Evolutionary conservation across 805 yeast species (phyloP), one percentile per base, ranked within the genome.

Genomic region (Ogataea corticis): DNA sequence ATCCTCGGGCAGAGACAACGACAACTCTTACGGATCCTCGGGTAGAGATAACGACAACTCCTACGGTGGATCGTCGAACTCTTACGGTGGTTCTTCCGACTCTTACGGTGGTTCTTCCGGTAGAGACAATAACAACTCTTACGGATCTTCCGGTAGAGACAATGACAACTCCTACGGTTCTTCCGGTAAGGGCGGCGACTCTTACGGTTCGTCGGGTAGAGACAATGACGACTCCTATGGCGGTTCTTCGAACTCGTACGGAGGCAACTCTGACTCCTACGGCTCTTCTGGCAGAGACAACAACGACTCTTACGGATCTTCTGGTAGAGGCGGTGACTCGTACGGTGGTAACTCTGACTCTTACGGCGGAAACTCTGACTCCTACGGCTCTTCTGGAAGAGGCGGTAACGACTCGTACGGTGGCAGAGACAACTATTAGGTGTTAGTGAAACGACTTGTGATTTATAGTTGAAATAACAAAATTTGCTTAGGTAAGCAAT

Each of bases 1-100:
- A 52, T 62, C 68, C 11, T 62, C 61, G 57, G 67, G 68, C 21
- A 48, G 45, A n/a, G 31, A 27, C 46, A 51, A 61, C 55, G 61
- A 57, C 63, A 53, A 58, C 50, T 42, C 54, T 29, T 36, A 36
- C 39, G 39, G 39, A 25, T 34, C 38, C 4, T 34, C 38, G 7
- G 33, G 33, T 11, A 31, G 33, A 31, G 33, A 31, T 11, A 31
- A 31, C 33, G 57, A 62, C 28, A 33, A 66, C 48, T 62, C 68
- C 10, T 62, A 61, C 57, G 67, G n/a, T n/a, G n/a, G 68, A 13
- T 35, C 38, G 51, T 52, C 38, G 50, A 55, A 56, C 40, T 37
- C 40, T 28, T 35, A 35, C 38, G 38, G n/a, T n/a, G n/a, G 68
- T 14, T 35, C 38, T 52, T 52, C 38, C 50, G 54, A 56, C 40